phyloP scores from a whole-genome alignment of 2,329 filamentous ascomycete genomes.

The Fusarium sp. region DNA sequence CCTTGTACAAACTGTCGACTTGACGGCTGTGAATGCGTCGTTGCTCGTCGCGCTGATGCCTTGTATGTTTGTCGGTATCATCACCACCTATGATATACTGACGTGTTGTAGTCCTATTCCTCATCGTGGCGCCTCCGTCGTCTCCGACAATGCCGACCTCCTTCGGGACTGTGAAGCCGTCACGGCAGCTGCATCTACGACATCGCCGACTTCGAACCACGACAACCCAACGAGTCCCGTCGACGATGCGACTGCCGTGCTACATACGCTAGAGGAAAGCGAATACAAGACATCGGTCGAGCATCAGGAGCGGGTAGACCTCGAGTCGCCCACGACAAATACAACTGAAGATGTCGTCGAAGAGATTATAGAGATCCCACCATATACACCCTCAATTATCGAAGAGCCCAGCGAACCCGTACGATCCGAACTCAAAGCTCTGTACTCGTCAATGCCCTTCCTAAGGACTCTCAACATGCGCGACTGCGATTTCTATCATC shows the following conservation, averaged over 20 bases:
- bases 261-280: background rate
- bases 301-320: background rate
- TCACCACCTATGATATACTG: accelerated
- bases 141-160: background rate
- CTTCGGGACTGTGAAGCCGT: constrained; percentile 10
- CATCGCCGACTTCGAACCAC: constrained; percentile 4
- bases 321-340: background rate
- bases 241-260: constrained; percentile 3
- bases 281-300: background rate
- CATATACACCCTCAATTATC: background rate
- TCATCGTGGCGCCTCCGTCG: background rate
- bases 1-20: constrained; percentile 38
- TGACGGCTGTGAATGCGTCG: constrained; percentile 27
- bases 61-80: constrained; percentile 1
- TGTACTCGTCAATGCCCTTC: constrained; percentile 34
- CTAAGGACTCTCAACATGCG: constrained; percentile 22
- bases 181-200: background rate
- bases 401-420: constrained; percentile 9
- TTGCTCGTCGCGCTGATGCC: constrained; percentile 19
- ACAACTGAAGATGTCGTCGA: background rate
- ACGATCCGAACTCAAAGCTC: constrained; percentile 26
- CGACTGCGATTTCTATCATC: constrained; percentile 24
- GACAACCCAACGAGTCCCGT: constrained; percentile 2
- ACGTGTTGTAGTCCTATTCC: background rate
- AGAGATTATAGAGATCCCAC: background rate